phyloP scores from a whole-genome alignment of 495 filamentous ascomycete genomes.

The Lindgomyces ingoldianus region DNA sequence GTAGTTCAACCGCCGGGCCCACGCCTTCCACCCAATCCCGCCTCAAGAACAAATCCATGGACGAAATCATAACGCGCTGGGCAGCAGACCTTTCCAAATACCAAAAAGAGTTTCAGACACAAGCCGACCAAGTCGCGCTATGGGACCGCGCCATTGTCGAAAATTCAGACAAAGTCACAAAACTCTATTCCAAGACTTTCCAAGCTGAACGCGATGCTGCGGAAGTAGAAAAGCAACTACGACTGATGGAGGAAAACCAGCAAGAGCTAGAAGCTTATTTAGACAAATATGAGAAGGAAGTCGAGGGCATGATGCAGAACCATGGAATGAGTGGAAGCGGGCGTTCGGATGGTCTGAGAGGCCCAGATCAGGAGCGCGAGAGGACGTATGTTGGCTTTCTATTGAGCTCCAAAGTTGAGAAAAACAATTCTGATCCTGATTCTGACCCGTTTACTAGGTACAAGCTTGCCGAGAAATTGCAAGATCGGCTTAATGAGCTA shows the following conservation, averaged over 20 bases:
- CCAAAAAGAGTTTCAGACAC: constrained; percentile 88
- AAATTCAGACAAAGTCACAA: constrained; percentile 88
- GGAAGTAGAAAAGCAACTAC: constrained; percentile 88
- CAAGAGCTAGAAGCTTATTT: constrained; percentile 81
- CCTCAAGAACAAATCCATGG: constrained; percentile 97
- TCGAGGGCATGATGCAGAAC: constrained; percentile 82
- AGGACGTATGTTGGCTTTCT: constrained; percentile 61
- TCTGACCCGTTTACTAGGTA: constrained; percentile 42
- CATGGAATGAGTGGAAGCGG: constrained; percentile 45
- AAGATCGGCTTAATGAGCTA: constrained; percentile 84
- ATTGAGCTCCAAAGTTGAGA: background rate
- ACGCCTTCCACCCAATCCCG: constrained; percentile 76
- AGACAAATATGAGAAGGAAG: constrained; percentile 84
- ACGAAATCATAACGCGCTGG: constrained; percentile 98
- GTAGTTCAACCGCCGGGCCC: constrained; percentile 75
- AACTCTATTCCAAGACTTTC: constrained; percentile 80
- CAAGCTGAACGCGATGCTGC: constrained; percentile 87
- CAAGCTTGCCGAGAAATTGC: constrained; percentile 80
- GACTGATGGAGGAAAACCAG: constrained; percentile 86
- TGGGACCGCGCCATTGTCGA: constrained; percentile 93
- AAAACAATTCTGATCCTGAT: background rate
- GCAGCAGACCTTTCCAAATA: constrained; percentile 92
- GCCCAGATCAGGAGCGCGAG: constrained; percentile 92
- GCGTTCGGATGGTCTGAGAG: constrained; percentile 65
- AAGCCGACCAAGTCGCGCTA: constrained; percentile 78